phyloP scores from a whole-genome alignment of 352 stramenopile genomes.

The Elongisporangium prolatum region DNA sequence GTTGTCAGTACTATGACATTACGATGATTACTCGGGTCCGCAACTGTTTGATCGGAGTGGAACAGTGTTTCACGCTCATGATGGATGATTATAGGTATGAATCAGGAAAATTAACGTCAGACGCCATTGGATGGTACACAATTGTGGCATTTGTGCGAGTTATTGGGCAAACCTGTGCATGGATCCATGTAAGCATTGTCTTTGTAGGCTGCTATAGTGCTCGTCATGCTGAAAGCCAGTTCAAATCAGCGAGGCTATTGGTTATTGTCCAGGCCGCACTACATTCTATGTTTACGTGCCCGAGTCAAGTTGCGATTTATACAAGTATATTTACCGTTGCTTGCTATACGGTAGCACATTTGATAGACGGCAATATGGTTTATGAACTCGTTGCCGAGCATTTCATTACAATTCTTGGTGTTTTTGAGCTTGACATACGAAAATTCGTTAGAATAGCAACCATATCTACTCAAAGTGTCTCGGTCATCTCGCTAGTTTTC shows the following conservation, averaged over 20 bases:
- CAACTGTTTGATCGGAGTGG: not conserved
- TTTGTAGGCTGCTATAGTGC: not conserved
- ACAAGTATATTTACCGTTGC: not conserved
- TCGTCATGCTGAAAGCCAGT: not conserved
- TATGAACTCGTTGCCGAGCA: too few species aligned
- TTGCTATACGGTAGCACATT: too few species aligned
- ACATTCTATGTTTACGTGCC: not conserved
- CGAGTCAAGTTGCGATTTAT: not conserved
- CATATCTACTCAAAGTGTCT: too few species aligned
- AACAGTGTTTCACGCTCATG: not conserved
- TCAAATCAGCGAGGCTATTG: not conserved
- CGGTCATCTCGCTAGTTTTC: too few species aligned
- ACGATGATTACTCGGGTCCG: not conserved
- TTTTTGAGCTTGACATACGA: not conserved
- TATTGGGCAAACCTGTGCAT: not conserved
- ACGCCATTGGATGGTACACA: not conserved
- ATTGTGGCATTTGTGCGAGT: not conserved
- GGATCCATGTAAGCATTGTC: not conserved
- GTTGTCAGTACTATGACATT: not conserved
- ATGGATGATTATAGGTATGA: not conserved
- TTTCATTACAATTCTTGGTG: too few species aligned
- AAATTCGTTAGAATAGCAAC: too few species aligned
- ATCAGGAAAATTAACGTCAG: not conserved
- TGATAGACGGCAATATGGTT: too few species aligned
- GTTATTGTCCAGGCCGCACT: not conserved